Conservation (phyloP, 2,329 filamentous ascomycete species). For the Aspergillus hortae region DNA sequence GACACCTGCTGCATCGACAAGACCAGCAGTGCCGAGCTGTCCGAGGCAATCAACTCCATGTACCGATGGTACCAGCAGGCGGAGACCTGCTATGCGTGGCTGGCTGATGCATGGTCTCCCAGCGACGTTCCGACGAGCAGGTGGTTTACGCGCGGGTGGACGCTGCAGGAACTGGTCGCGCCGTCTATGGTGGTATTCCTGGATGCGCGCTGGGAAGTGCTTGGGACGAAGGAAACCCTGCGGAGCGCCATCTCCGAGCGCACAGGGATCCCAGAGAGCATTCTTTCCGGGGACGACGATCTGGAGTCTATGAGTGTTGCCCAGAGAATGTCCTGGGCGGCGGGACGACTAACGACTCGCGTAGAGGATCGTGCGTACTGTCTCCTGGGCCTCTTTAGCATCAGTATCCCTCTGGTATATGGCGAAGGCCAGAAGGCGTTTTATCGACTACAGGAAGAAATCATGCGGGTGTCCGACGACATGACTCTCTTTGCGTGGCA, state of each 20-base stretch:
- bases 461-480: conserved; percentile 13
- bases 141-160: conserved; percentile 3
- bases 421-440: conserved; percentile 32
- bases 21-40: not conserved
- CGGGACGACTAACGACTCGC: conserved; percentile 28
- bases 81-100: not conserved
- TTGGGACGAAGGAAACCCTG: not conserved
- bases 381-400: conserved; percentile 43
- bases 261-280: not conserved
- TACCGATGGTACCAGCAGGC: not conserved
- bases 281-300: not conserved
- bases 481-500: conserved; percentile 13
- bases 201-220: not conserved
- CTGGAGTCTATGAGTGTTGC: conserved; percentile 21
- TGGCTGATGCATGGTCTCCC: not conserved
- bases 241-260: not conserved
- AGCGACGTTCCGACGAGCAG: not conserved
- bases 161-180: conserved; percentile 1
- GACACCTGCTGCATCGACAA: not conserved
- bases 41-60: not conserved
- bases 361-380: conserved; percentile 46
- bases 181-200: not conserved
- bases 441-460: conserved; percentile 13
- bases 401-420: conserved; percentile 46
- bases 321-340: conserved; percentile 42